phyloP scores from a whole-genome alignment of 2,329 filamentous ascomycete species.

The Metarhizium robertsii region DNA sequence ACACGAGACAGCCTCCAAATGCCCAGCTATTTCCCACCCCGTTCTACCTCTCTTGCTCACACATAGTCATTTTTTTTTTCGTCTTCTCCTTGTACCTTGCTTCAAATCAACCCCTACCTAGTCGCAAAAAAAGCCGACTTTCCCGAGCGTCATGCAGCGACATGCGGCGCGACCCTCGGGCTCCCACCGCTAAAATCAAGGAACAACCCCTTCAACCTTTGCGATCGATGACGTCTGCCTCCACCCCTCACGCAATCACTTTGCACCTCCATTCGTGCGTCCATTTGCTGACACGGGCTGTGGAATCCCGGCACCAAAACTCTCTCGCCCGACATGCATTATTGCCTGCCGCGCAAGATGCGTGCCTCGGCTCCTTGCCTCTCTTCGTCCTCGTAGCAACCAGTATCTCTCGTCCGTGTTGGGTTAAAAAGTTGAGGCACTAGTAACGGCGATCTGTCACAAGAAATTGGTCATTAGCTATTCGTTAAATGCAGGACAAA shows the following conservation, averaged over 20 bases:
- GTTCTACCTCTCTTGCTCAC: too few relatives aligned
- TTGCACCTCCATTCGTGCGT: background rate
- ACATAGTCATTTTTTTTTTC: too few relatives aligned
- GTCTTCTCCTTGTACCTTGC: too few relatives aligned
- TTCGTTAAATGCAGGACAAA: background rate
- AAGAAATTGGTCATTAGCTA: constrained; percentile 7
- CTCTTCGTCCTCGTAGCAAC: background rate
- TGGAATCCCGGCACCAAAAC: background rate
- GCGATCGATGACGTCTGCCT: background rate
- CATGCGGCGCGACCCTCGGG: background rate
- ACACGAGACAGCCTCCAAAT: too few relatives aligned
- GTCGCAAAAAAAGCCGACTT: too few relatives aligned
- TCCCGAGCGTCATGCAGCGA: background rate
- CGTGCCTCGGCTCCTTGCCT: background rate
- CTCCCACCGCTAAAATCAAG: background rate
- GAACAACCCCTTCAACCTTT: background rate
- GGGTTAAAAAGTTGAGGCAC: background rate
- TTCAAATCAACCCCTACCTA: too few relatives aligned
- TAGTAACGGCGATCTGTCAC: constrained; percentile 15
- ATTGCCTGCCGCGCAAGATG: background rate
- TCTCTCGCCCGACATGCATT: background rate
- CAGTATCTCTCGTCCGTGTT: too few relatives aligned
- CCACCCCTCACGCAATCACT: background rate
- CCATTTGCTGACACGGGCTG: background rate
- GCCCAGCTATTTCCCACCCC: too few relatives aligned